Percentiles rank a stretch among this genome's conserved stretches.
These are phyloP conservation scores for Triglochin maritima DNA, from an alignment of 106 monocot species.

Conservation along the genomic window DNA sequence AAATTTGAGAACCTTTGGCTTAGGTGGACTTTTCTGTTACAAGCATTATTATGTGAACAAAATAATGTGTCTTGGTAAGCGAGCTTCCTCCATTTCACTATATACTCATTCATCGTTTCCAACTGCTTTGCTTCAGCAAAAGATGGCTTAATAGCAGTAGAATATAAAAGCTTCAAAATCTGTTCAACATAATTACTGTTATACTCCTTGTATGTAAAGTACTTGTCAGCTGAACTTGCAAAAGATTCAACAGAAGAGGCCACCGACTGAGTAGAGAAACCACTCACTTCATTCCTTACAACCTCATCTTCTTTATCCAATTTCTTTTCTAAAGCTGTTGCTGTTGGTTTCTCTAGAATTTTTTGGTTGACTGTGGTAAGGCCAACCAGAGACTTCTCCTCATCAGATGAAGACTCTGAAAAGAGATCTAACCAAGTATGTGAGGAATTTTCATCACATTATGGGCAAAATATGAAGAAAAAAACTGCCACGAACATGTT, in stretches of 20 bases:
- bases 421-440: not conserved
- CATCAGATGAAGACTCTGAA: not conserved
- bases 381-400: not conserved
- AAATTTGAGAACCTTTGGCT: no score
- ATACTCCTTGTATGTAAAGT: no score
- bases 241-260: not conserved
- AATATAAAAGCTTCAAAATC: no score
- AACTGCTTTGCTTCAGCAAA: no score
- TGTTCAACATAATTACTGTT: no score
- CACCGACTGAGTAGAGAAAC: not conserved
- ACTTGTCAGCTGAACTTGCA: not conserved
- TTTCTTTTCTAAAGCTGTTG: not conserved
- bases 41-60: no score
- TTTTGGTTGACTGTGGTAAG: not conserved
- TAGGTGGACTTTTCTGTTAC: no score
- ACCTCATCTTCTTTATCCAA: constrained; percentile 1
- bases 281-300: not conserved
- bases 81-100: no score
- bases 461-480: not conserved
- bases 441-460: not conserved
- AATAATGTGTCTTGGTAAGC: no score
- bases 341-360: not conserved
- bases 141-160: no score
- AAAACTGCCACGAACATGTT: not conserved
- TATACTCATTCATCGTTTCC: no score